Percentiles rank a stretch among this genome's conserved stretches.
These are phyloP conservation scores for Ceratobasidium sp. DNA, from an alignment of 1,284 basidiomycete species.

Conservation along the genomic window DNA sequence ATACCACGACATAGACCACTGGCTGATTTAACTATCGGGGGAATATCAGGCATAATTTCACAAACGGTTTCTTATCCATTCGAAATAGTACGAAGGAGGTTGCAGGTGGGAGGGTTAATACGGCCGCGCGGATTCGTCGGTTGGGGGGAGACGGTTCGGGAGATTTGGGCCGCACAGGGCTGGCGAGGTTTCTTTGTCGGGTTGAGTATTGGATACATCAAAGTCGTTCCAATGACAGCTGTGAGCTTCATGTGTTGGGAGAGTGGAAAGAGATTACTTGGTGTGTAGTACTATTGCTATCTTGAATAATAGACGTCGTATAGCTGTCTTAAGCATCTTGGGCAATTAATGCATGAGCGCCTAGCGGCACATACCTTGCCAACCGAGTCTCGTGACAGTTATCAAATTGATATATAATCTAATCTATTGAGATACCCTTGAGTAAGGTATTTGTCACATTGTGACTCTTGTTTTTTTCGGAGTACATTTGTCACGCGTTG, in stretches of 20 bases:
- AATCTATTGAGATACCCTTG: no score
- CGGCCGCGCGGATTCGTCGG: constrained; percentile 78
- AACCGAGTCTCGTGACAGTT: no score
- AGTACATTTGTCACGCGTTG: no score
- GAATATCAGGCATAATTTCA: constrained; percentile 88
- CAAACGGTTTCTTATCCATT: constrained; percentile 98
- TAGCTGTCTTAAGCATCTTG: no score
- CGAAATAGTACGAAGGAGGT: constrained; percentile 92
- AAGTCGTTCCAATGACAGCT: constrained; percentile 97
- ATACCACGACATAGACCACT: constrained; percentile 64
- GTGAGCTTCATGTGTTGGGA: constrained; percentile 86
- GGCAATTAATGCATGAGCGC: no score
- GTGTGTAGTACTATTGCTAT: constrained; percentile 60
- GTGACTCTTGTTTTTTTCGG: no score
- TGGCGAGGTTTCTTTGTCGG: constrained; percentile 96
- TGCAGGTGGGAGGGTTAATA: constrained; percentile 95
- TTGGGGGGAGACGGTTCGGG: constrained; percentile 81
- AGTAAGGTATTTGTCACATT: no score
- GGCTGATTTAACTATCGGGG: constrained; percentile 82
- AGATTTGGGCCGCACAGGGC: constrained; percentile 79
- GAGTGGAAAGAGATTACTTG: constrained; percentile 73
- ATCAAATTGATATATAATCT: no score
- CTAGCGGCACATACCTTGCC: no score
- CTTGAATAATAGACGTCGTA: constrained; percentile 10
- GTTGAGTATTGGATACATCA: constrained; percentile 92